Evolutionary conservation across 2,329 filamentous ascomycete species (phyloP), one percentile per base, ranked within the genome.

Genomic region (Diaporthe destruens): DNA sequence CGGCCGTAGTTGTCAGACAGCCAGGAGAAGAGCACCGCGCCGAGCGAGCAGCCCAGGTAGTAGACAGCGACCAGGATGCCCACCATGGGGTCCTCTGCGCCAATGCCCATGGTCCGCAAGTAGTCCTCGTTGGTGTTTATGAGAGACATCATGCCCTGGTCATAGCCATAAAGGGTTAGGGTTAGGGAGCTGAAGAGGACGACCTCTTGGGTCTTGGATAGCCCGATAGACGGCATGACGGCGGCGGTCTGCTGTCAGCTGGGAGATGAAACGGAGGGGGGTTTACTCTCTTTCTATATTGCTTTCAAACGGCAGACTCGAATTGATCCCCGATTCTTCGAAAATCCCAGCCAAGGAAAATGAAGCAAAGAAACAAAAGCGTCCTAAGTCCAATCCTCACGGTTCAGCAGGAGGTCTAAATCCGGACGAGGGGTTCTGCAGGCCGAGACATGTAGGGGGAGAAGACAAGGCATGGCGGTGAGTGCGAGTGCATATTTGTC

Each of bases 41-140:
- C 87, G 54, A 85, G 71, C 72, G 89, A 88, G 80, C 89, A 91
- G 16, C 89, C 89, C n/a, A 90, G 77, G 77, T 89, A 89, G 79
- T 90, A 90, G 6, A 85, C 85, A 9, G 87, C 88, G 23, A 90
- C 84, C 7, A 87, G 82, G 59, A 89, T 88, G 44, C 86, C 86
- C 2, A 72, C 72, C 18, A 74, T 70, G 6, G 70, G 51, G 23
- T 74, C 72, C 66, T 74, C 65, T 6, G 72, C 47, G 32, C 72
- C 72, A 25, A 91, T 88, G 61, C 84, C 84, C 88, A 91, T 91
- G 39, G 87, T 90, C 8, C 78, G 74, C 1, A 91, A 85, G 76
- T 91, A 91, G 75, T 79, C 79, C 29, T 75, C 75, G 61, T 84
- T 84, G 9, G 80, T 81, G 69, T 81, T 81, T 73, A 81, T 77